These are phyloP conservation scores for Trametes meyenii DNA, from an alignment of 768 basidiomycete species.

Conservation along the genomic window DNA sequence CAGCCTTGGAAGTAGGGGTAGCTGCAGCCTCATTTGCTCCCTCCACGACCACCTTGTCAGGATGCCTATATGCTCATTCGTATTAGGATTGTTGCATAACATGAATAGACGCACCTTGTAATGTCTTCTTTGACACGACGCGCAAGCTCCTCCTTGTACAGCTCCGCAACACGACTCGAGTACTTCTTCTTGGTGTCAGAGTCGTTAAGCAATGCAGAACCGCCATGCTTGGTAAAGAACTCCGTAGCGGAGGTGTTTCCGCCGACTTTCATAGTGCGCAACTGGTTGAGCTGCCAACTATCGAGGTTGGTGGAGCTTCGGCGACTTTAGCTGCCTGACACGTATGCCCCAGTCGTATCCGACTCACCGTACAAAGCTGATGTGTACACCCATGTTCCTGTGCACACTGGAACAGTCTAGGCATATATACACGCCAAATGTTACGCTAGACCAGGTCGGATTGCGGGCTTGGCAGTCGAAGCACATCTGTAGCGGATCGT, in stretches of 20 bases:
- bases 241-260: conserved; percentile 87
- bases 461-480: conserved; percentile 96
- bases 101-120: conserved; percentile 54
- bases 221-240: conserved; percentile 90
- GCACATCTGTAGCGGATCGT: conserved; percentile 58
- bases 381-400: conserved; percentile 97
- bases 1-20: conserved; percentile 33
- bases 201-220: conserved; percentile 65
- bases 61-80: conserved; percentile 54
- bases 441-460: conserved; percentile 97
- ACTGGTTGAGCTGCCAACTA: conserved; percentile 86
- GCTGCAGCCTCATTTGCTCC: conserved; percentile 49
- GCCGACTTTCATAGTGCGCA: conserved; percentile 95
- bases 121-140: conserved; percentile 78
- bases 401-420: conserved; percentile 95
- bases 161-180: conserved; percentile 75
- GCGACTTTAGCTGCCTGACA: conserved; percentile 10
- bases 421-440: conserved; percentile 96
- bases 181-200: conserved; percentile 90
- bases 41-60: conserved; percentile 78
- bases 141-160: conserved; percentile 92
- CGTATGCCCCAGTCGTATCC: background rate
- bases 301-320: conserved; percentile 93
- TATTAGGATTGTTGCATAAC: background rate
- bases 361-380: conserved; percentile 90